These are phyloP conservation scores for Sarocladium strictum DNA, from an alignment of 2,329 filamentous ascomycete species.

Conservation along the genomic window DNA sequence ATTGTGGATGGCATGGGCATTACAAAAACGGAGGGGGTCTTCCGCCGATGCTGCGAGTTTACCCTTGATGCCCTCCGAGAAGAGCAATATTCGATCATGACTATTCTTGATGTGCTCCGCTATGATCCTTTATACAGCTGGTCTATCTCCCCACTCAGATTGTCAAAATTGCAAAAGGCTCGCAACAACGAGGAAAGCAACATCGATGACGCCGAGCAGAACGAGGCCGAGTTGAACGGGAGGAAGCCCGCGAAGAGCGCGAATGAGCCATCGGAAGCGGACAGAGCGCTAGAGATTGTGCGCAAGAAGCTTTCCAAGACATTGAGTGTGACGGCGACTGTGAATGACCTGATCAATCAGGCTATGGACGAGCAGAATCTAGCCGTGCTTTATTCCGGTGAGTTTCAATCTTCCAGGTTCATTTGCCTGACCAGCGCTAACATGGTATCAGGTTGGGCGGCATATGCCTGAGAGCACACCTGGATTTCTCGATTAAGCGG, in stretches of 20 bases:
- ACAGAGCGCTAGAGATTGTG: conserved; percentile 85
- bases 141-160: conserved; percentile 70
- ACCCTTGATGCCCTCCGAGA: conserved; percentile 91
- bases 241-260: conserved; percentile 26
- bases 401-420: conserved; percentile 18
- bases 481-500: background rate
- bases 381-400: conserved; percentile 80
- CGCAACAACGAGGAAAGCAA: conserved; percentile 43
- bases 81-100: conserved; percentile 97
- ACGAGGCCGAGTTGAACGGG: conserved; percentile 31
- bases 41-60: conserved; percentile 96
- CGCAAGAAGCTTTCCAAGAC: conserved; percentile 94
- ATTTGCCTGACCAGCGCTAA: conserved; percentile 16
- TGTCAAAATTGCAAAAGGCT: conserved; percentile 59
- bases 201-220: conserved; percentile 30
- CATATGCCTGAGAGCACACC: conserved; percentile 36
- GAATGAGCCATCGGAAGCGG: conserved; percentile 69
- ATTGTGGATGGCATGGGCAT: conserved; percentile 97
- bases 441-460: conserved; percentile 34
- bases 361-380: conserved; percentile 90
- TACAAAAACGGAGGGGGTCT: conserved; percentile 91
- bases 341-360: conserved; percentile 95
- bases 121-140: conserved; percentile 97
- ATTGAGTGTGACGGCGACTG: conserved; percentile 87
- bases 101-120: conserved; percentile 92